Evolutionary conservation across 768 basidiomycete genomes (phyloP), one percentile per base, ranked within the genome.

Genomic region (Porphyrellus cyaneotinctus): DNA sequence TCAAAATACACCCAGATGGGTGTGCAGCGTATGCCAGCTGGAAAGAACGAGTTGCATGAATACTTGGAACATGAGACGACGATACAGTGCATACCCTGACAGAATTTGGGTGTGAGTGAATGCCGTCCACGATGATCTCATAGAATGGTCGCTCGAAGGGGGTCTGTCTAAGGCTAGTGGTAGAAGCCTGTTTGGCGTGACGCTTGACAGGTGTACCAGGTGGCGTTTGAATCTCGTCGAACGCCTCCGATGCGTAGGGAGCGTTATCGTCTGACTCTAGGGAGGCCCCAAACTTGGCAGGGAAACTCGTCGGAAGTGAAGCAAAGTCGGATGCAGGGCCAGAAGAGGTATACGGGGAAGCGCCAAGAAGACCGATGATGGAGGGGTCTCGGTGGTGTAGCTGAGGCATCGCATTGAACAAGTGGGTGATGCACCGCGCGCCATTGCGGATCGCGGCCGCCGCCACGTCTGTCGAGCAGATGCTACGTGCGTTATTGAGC

Each of bases 341-440:
- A 6, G 76, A 73, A 22, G 76, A 76, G 33, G 82, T 70, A 62
- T 82, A 78, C 2, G 85, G 87, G 14, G 85, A 86, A 36, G 90
- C 81, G 24, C 91, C 91, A 47, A 95, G 72, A 9, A 95, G 78
- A 24, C 93, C 93, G 51, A 95, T 91, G 63, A 95, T 91, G 12
- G 89, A 89, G 12, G 93, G 92, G 66, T 94, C 91, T 31, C 93
- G 81, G 65, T 95, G 92, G 66, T 95, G 88, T 35, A 91, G 70
- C 61, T 88, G 88, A 14, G 88, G 88, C 91, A 93, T 93, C 8
- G 91, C 90, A 59, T 95, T 95, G 82, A 92, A 94, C 23, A 95
- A 74, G 69, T 95, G 93, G 0, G 93, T 95, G 58, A 95, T 90
- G 52, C 92, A 80, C n/a, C 83, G 77, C 7, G 91, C 88, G 18